Evolutionary conservation across 2,329 filamentous ascomycete genomes (phyloP), one percentile per base, ranked within the genome.

Genomic region (Beauveria pseudobassiana): DNA sequence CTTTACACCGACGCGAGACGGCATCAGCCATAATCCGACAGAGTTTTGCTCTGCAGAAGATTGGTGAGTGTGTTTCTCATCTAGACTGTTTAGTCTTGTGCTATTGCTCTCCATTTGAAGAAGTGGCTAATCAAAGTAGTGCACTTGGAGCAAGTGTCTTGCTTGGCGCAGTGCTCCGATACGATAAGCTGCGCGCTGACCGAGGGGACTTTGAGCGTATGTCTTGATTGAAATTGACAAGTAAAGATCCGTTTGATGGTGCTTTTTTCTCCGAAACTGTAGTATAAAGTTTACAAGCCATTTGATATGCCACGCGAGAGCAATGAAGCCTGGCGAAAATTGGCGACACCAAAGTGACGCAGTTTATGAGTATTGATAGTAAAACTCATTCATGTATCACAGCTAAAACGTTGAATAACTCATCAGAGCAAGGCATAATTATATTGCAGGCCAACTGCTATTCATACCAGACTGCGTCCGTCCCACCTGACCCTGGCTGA

Each of bases 1-100:
- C 43, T 76, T 77, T 56, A 70, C 72, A 9, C 73, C 72, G 1
- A 74, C 71, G 40, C 68, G 65, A 49, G 66, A 72, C 10, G 75
- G 75, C 4, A 67, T 76, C 7, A 76, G 74, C 63, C 75, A 77
- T 51, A 70, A 72, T 16, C 74, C 75, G 0, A 69, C 71, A 4
- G 72, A 73, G 60, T 75, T 69, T 51, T 74, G 70, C 42, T 72
- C 66, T n/a, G 69, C 71, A 0, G 70, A 75, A 52, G 71, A 76
- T 59, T 77, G 70, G 61, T 59, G 45, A 18, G 50, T 9, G 67
- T 55, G 62, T 30, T 30, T 30, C 10, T 50, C 20, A 5, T 26
- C 45, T 7, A 9, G 12, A 28, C 18, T 38, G 12, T 24, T 45
- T 30, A 14, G 9, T 18, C 8, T 34, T 6, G 28, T 64, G 20